Base-by-base conservation (phyloP, 257 asterid genomes). In the Plectranthus barbatus region DNA sequence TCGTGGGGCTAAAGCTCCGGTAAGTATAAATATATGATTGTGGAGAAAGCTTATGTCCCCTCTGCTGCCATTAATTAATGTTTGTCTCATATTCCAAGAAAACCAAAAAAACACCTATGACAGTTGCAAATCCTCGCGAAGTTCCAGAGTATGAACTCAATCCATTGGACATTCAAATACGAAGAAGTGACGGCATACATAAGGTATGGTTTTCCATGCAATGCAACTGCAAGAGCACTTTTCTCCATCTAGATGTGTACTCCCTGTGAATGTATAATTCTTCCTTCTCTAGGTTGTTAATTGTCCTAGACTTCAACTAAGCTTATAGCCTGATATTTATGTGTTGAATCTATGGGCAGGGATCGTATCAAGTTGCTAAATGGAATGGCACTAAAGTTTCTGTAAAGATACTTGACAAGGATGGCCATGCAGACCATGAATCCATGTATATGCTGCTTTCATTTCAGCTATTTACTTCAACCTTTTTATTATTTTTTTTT, bases 351-450 rank as follows among this genome's bases (percentile, higher is more conserved):
- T 68, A 65, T 66, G 42, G 40, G 62, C 88, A 91, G 96, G 97
- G 95, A 69, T 70, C 90, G 12, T 93, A 93, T 77, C 99, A 93
- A 85, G 88, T 87, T 81, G 99, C 96, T 58, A 93, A 85, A 71
- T 93, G 99, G 99, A 87, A 90, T 67, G 99, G 99, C 64, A 87
- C 94, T 47, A 93, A 80, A 81, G 99, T 93, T 71, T 93, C 97
- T 10, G 96, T 90, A 57, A 93, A 93, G 87, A 93, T 90, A 63
- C 94, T 93, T 42, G 94, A 87, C 86, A 90, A 85, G 86, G 97
- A 87, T 64, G 72, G 83, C 74, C 84, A 84, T 74, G 77, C 81
- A 37, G 86, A 81, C 77, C 87, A 94, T 41, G 96, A 93, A 67
- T 75, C 81, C 66, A 84, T 90, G 97, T 91, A 85, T 48, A 70